phyloP scores from a whole-genome alignment of 1,284 basidiomycete species.

The Boletus smithii region DNA sequence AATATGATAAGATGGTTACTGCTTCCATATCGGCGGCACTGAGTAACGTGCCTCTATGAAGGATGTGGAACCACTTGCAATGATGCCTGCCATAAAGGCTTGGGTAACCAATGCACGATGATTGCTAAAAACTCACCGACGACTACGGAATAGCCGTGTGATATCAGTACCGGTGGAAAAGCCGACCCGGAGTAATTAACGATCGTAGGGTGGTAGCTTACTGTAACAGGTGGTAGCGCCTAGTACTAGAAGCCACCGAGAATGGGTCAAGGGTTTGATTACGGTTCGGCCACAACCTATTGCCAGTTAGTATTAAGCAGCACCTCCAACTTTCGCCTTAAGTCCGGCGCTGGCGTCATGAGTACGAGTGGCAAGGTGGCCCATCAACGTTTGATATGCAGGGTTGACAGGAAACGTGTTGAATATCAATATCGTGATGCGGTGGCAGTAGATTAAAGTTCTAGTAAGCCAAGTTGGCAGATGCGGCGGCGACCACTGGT shows the following conservation, averaged over 20 bases:
- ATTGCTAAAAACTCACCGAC: slow-evolving; percentile 10
- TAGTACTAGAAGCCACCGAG: not conserved
- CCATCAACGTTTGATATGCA: too few relatives aligned
- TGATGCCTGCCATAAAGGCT: not conserved
- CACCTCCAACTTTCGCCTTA: too few relatives aligned
- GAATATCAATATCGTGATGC: too few relatives aligned
- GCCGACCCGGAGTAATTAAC: not conserved
- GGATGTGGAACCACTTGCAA: not conserved
- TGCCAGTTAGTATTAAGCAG: not conserved
- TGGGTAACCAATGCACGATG: not conserved
- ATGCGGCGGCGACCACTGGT: too few relatives aligned
- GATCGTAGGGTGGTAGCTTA: not conserved
- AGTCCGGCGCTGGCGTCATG: too few relatives aligned
- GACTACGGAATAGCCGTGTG: not conserved
- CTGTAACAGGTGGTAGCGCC: not conserved
- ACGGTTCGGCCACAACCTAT: not conserved
- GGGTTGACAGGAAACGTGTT: too few relatives aligned
- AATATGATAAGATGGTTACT: slow-evolving; percentile 5
- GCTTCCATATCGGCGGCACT: slow-evolving; percentile 8
- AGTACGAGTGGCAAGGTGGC: too few relatives aligned
- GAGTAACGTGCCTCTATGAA: not conserved
- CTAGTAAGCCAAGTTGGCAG: too few relatives aligned
- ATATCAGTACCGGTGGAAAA: not conserved
- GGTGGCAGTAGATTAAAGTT: too few relatives aligned
- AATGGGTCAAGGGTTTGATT: slow-evolving; percentile 9